Conservation (phyloP, 2,329 filamentous ascomycete genomes). For the Trichoderma atrobrunneum region DNA sequence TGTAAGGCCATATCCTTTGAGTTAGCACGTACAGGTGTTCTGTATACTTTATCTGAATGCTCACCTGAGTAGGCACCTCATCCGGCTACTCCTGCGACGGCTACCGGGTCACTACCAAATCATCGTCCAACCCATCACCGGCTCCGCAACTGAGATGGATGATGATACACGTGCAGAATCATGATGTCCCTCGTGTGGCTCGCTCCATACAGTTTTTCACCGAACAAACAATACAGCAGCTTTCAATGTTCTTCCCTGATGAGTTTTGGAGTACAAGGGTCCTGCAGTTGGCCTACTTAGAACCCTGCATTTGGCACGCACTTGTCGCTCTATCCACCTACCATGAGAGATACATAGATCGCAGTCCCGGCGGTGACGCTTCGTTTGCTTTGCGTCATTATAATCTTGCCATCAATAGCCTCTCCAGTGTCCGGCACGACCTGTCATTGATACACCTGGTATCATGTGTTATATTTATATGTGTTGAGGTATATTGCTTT, state of each 20-base stretch:
- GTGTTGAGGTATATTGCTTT: background rate
- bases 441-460: background rate
- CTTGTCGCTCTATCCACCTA: background rate
- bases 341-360: background rate
- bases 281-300: background rate
- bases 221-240: background rate
- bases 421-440: background rate
- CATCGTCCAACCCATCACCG: background rate
- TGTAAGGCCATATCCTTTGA: background rate
- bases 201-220: background rate
- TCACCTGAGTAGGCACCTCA: background rate
- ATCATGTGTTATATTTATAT: background rate
- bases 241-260: background rate
- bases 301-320: background rate
- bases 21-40: background rate
- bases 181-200: background rate
- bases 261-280: background rate
- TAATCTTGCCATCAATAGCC: background rate
- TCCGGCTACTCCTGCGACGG: background rate
- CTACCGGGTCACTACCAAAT: background rate
- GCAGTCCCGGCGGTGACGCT: background rate
- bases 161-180: background rate
- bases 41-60: background rate
- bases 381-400: background rate
- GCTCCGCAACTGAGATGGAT: background rate